Base-by-base conservation (phyloP, 2,329 filamentous ascomycete species). In the Xylaria hypoxylon region DNA sequence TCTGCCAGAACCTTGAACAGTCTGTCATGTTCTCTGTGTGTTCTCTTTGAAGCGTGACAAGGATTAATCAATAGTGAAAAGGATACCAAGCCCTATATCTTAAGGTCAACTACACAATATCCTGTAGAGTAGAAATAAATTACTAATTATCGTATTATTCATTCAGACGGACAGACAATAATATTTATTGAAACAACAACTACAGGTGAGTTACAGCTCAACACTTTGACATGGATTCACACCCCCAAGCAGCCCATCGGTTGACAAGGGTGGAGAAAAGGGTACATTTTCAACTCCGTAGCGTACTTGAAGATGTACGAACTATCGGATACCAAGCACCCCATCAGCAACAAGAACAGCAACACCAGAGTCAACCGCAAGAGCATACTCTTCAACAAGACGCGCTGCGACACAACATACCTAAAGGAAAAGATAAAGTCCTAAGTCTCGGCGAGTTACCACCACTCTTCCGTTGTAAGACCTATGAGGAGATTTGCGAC, bases 391-490 rank as follows among this genome's bases (percentile, higher is more conserved):
- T 19, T 33, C 33, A 26, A 26, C 19, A 40, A 52, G 11, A 26
- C 19, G 28, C 22, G 1, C 15, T 10, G 2, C 40, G 35, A 40
- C 28, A 5, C 8, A 19, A 35, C 17, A 24, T 13, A 6, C 31
- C 44, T 31, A 24, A 15, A 31, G 51, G 5, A 11, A 57, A 19
- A 19, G 19, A 19, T 19, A 52, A 51, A 42, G 24, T 19, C 13
- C 45, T 31, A 5, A 19, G 8, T 10, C 8, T 60, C 13, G 44
- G 42, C n/a, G n/a, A 51, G 2, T 8, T 68, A 45, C 68, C 68
- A 1, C 55, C 50, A 24, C 59, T 69, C n/a, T 69, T 69, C 40
- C 58, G 55, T 6, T 68, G 68, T 19, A 65, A 45, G n/a, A 68
- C 68, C 1, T 15, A 8, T 24, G 33, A 17, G 5, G 65, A 65